Evolutionary conservation across 2,329 filamentous ascomycete genomes (phyloP).

Genomic region (Fusarium decemcellulare): DNA sequence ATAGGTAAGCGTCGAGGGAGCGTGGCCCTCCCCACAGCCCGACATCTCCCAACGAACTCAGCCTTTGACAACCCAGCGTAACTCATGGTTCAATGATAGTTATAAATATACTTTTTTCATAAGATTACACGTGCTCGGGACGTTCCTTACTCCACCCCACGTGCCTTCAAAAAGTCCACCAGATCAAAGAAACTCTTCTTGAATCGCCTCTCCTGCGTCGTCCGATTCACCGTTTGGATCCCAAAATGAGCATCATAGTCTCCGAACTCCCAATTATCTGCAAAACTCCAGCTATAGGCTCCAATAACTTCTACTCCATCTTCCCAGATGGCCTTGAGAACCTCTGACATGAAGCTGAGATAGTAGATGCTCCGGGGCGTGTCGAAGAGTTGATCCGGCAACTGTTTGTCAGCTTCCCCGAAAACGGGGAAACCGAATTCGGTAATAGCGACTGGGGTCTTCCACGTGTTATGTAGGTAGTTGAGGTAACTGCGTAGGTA

Average conservation of each 20-base stretch:
- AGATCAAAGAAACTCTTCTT: conserved; percentile 73
- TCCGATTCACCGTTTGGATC: conserved; percentile 69
- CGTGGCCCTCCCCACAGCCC: too few relatives aligned
- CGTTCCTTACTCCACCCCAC: conserved; percentile 40
- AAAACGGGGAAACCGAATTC: conserved; percentile 73
- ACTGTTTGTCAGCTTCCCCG: conserved; percentile 58
- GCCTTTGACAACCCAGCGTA: too few relatives aligned
- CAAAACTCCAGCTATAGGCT: conserved; percentile 66
- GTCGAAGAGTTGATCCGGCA: conserved; percentile 68
- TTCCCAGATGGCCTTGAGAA: conserved; percentile 68
- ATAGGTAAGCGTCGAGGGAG: too few relatives aligned
- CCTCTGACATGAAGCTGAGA: conserved; percentile 66
- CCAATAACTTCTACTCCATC: conserved; percentile 69
- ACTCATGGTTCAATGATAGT: too few relatives aligned
- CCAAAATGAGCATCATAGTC: conserved; percentile 63
- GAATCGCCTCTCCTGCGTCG: conserved; percentile 63
- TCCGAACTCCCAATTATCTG: conserved; percentile 71
- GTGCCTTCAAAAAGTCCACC: conserved; percentile 64
- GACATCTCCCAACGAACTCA: too few relatives aligned
- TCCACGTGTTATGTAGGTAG: conserved; percentile 73
- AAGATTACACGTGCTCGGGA: too few relatives aligned
- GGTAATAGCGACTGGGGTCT: conserved; percentile 60
- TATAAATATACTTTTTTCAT: too few relatives aligned
- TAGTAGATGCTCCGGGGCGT: conserved; percentile 69
- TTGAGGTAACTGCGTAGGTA: conserved; percentile 70